A percentile compares a stretch with the other conserved stretches of the same genome.
Evolutionary conservation across 2,329 filamentous ascomycete species (phyloP).

Genomic region (Zopfia rhizophila): DNA sequence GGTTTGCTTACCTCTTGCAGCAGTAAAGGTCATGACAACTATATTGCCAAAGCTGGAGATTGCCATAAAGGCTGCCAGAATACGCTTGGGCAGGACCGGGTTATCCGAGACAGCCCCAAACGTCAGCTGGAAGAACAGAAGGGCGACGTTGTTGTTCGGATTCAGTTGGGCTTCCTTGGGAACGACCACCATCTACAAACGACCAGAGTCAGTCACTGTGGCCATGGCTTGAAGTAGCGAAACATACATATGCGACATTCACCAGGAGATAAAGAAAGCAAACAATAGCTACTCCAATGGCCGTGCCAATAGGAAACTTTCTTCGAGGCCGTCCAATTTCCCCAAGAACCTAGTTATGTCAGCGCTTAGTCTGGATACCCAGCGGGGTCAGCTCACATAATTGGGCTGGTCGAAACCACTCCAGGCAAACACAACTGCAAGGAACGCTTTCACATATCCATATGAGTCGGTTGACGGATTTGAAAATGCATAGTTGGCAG

Average conservation of each 20-base stretch:
- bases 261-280: conserved; percentile 52
- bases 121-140: conserved; percentile 30
- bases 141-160: conserved; percentile 17
- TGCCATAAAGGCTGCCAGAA: conserved; percentile 63
- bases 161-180: conserved; percentile 27
- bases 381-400: conserved; percentile 7
- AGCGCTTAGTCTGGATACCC: not conserved
- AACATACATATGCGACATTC: conserved; percentile 58
- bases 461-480: conserved; percentile 23
- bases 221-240: conserved; percentile 27
- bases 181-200: conserved; percentile 38
- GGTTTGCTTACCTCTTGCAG: conserved; percentile 60
- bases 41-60: conserved; percentile 67
- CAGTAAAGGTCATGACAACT: conserved; percentile 67
- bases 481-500: conserved; percentile 32
- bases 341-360: conserved; percentile 46
- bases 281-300: conserved; percentile 25
- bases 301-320: conserved; percentile 22
- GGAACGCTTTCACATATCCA: conserved; percentile 53
- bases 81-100: conserved; percentile 14
- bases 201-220: conserved; percentile 2
- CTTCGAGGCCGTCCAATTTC: conserved; percentile 27
- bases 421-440: conserved; percentile 57
- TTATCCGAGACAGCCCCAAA: conserved; percentile 28
- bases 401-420: conserved; percentile 56